Evolutionary conservation across 2,329 filamentous ascomycete species (phyloP), one percentile per base, ranked within the genome.

Genomic region (Arthroderma sp.): DNA sequence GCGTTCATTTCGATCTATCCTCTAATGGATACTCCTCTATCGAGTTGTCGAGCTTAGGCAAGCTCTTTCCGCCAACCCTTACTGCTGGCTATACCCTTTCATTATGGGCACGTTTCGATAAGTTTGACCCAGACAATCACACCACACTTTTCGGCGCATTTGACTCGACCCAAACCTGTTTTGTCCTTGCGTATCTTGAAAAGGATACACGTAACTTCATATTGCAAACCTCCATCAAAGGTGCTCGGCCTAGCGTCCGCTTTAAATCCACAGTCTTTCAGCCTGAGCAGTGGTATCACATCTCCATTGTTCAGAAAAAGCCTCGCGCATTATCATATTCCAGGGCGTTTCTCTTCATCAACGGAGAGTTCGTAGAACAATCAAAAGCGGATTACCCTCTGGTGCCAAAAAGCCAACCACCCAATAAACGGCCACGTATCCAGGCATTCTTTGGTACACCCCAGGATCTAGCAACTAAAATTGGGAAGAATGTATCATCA

Each of bases 71-170:
- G 7, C 87, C 91, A 1, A 73, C 77, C 44, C 78, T 80, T 11
- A 77, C 80, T n/a, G 63, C 68, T 30, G 93, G 91, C 15, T 98
- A 96, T 65, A 94, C 87, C 1, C 82, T 98, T 49, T 77, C 84
- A 38, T 77, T 86, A 0, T 98, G 91, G 91, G 75, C 94, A 41
- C 79, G 83, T 15, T 77, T 98, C 48, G 88, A 96, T 60, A 72
- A 78, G 36, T 96, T 91, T 61, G 93, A 98, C 60, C 68, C 77
- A 4, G 76, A 77, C 38, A 80, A 83, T 10, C 91, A 98, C 61
- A 98, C 91, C 0, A 98, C 91, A 0, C 75, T 98, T 9, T 98
- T 98, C 61, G 91, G 91, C 28, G 86, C 91, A 6, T 96, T 93
- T 62, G 91, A 98, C 64, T 73, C 82, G 3, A 86, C 79, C 4